Evolutionary conservation across 2,329 filamentous ascomycete species (phyloP), one percentile per base, ranked within the genome.

Genomic region (Xylariales sp.): DNA sequence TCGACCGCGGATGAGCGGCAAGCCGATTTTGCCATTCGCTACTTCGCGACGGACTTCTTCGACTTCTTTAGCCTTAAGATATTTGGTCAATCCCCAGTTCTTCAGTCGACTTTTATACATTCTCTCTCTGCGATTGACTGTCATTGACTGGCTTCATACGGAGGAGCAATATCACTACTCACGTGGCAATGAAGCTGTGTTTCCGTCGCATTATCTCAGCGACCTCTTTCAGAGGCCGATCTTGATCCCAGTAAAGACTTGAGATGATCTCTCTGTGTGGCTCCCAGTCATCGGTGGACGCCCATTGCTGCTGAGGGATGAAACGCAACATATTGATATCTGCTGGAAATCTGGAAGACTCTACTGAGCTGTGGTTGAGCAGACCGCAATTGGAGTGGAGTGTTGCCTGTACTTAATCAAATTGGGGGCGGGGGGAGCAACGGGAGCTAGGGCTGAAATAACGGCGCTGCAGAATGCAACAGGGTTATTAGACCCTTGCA

Each of bases 41-140:
- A 19, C 38, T 12, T 40, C 28, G n/a, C 19, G 16, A 2, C 18
- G 14, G 11, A 22, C 28, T 25, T 33, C 19, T 9, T 31, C 18
- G 28, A 33, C 38, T 80, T 78, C 65, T 86, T 18, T 29, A 87
- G 70, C 88, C 95, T 69, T 95, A 95, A 60, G 16, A 19, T 38
- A 29, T 19, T 38, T 38, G 11, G 25, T 31, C 24, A 38, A 18
- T 12, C 36, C 36, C 36, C 36, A 38, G 8, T 29, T 28, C 36
- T 38, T 38, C 3, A 38, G 2, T 12, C 36, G 24, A 31, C 14
- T 12, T 16, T 38, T 38, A 27, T 38, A 38, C 36, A 38, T 38
- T 20, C 31, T 38, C 7, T 38, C 15, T 18, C 36, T 38, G 21
- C 4, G 5, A 4, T 11, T n/a, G 22, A 12, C 18, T 28, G 6